phyloP scores from a whole-genome alignment of 164 flowering plant genomes.

The Annona cherimola region DNA sequence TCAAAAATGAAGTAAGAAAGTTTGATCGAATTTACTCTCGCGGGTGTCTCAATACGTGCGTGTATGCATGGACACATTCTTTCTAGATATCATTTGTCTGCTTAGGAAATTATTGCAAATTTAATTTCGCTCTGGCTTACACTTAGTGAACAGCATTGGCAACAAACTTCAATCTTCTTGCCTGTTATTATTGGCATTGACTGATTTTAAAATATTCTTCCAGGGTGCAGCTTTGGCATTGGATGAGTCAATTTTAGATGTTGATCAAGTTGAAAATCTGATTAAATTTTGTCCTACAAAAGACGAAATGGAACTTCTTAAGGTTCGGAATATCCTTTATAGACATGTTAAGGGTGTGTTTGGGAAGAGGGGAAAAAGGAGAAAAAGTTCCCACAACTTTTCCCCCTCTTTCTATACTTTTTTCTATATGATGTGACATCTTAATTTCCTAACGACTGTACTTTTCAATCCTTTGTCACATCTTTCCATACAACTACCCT shows the following conservation, averaged over 20 bases:
- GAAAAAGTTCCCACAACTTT: too few species aligned
- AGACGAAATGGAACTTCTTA: slow-evolving; percentile 96
- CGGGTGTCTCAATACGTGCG: too few species aligned
- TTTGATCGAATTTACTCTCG: too few species aligned
- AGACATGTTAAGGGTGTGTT: too few species aligned
- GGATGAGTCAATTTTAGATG: slow-evolving; percentile 89
- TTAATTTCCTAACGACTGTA: background rate
- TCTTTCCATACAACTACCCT: too few species aligned
- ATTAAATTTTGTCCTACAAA: slow-evolving; percentile 94
- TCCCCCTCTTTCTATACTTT: background rate
- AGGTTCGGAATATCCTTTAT: slow-evolving; percentile 36
- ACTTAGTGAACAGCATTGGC: background rate
- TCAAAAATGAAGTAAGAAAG: too few species aligned
- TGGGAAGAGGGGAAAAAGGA: too few species aligned
- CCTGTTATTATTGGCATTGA: background rate
- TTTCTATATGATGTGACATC: too few species aligned
- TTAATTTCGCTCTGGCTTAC: too few species aligned
- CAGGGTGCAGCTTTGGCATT: slow-evolving; percentile 92
- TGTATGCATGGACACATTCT: too few species aligned
- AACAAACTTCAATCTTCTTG: background rate
- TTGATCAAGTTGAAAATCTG: slow-evolving; percentile 94
- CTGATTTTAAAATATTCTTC: slow-evolving; percentile 8
- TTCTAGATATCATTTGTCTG: too few species aligned
- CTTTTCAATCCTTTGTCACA: background rate
- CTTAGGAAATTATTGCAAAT: too few species aligned